Percentiles rank a stretch among this genome's conserved stretches.
Conservation (phyloP, 495 filamentous ascomycete species). For the Pseudomonodictys pantanalensis region DNA sequence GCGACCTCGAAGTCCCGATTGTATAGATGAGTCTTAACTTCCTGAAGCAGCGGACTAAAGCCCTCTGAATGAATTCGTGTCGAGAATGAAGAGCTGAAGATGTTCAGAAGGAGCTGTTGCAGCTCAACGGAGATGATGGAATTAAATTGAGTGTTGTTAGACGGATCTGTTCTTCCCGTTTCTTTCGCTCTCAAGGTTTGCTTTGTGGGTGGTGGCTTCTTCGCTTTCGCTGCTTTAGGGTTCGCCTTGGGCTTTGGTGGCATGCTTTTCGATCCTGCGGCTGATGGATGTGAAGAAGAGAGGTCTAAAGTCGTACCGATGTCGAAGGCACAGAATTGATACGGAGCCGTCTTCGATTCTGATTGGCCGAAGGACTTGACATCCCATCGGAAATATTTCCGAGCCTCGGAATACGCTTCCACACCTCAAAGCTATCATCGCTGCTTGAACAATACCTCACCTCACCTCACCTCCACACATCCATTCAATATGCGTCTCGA, state of each 20-base stretch:
- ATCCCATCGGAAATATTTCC: neutral
- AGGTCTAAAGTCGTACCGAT: neutral
- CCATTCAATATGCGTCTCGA: conserved; percentile 39
- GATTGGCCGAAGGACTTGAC: no score
- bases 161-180: neutral
- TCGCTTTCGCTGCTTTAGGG: neutral
- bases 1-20: conserved; percentile 78
- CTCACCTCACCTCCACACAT: neutral
- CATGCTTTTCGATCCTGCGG: neutral
- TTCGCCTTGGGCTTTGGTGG: neutral
- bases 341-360: neutral
- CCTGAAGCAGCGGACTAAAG: conserved; percentile 61
- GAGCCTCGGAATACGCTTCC: neutral
- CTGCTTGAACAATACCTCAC: neutral
- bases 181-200: neutral
- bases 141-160: neutral
- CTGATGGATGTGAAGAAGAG: neutral
- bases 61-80: conserved; percentile 45
- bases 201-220: neutral
- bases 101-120: conserved; percentile 72
- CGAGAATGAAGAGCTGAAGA: conserved; percentile 66
- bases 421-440: neutral
- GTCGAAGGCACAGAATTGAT: neutral
- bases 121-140: conserved; percentile 46
- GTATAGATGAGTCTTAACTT: conserved; percentile 78